These are phyloP conservation scores for Salix brachista DNA, from an alignment of 345 rosid species.

Conservation along the genomic window DNA sequence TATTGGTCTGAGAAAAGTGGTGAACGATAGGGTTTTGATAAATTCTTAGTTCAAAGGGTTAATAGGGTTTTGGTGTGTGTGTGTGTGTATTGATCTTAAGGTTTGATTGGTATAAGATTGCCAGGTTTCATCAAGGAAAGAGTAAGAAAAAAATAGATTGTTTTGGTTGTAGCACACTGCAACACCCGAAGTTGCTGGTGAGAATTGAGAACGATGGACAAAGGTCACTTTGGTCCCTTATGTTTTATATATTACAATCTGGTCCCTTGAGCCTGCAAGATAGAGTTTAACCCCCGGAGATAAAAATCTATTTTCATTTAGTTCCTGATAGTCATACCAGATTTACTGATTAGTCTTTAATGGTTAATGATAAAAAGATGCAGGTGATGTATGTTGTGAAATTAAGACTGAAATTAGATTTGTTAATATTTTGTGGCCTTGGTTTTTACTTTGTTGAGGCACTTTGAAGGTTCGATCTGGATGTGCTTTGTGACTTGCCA, in stretches of 20 bases:
- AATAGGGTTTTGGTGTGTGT: no score
- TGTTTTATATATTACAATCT: background rate
- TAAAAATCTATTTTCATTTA: background rate
- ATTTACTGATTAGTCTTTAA: no score
- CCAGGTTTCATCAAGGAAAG: background rate
- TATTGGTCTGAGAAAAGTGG: background rate
- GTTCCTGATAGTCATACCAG: background rate
- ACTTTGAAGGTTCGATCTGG: no score
- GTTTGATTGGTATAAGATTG: background rate
- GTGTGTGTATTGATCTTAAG: background rate
- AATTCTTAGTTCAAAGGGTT: background rate
- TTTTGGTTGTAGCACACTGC: background rate
- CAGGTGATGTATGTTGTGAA: no score
- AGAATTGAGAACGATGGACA: background rate
- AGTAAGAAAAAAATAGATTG: background rate
- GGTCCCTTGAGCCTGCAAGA: background rate
- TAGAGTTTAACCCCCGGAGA: background rate
- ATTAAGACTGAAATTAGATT: no score
- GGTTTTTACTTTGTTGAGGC: no score
- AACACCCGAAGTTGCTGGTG: background rate
- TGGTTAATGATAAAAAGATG: no score
- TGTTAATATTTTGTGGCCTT: no score
- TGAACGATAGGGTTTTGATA: background rate
- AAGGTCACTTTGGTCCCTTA: background rate
- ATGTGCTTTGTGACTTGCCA: no score